These are phyloP conservation scores for Pythium rishiriense DNA, from an alignment of 352 stramenopile species.

Conservation along the genomic window DNA sequence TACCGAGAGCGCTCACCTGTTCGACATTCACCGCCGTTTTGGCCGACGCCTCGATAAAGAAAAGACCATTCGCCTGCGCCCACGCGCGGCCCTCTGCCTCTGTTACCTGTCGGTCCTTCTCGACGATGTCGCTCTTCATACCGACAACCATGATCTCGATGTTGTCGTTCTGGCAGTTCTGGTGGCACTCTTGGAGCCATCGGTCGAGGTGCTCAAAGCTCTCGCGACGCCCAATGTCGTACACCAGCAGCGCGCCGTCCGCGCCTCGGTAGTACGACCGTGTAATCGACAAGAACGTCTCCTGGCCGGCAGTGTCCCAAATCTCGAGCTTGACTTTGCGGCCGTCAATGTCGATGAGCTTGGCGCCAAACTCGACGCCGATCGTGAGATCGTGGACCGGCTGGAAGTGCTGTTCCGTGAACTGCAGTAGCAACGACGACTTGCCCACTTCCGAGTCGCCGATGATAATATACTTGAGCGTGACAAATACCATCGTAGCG, in stretches of 20 bases:
- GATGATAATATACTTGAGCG: slow-evolving; percentile 91
- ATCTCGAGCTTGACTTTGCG: slow-evolving; percentile 91
- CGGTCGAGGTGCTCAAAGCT: slow-evolving; percentile 77
- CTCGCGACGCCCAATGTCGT: slow-evolving; percentile 75
- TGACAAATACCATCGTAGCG: slow-evolving; percentile 80
- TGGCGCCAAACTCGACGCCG: slow-evolving; percentile 90
- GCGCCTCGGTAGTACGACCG: slow-evolving; percentile 87
- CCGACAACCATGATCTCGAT: slow-evolving; percentile 87
- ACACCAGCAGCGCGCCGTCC: slow-evolving; percentile 87
- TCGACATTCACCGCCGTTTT: slow-evolving; percentile 85
- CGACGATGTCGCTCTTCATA: slow-evolving; percentile 78
- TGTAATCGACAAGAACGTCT: slow-evolving; percentile 90
- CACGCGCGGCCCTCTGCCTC: slow-evolving; percentile 70
- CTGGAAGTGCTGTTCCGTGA: slow-evolving; percentile 91
- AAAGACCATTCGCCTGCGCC: slow-evolving; percentile 61
- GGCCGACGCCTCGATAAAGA: slow-evolving; percentile 83
- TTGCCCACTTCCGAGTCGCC: slow-evolving; percentile 90
- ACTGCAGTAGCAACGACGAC: slow-evolving; percentile 89
- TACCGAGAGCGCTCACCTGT: slow-evolving; percentile 34
- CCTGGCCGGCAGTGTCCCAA: slow-evolving; percentile 91
- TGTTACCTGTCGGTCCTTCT: slow-evolving; percentile 58
- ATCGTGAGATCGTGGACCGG: slow-evolving; percentile 91
- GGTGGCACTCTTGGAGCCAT: slow-evolving; percentile 82
- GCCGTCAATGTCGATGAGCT: slow-evolving; percentile 81
- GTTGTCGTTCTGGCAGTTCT: slow-evolving; percentile 85